Evolutionary conservation across 306 rosid species (phyloP), one percentile per base, ranked within the genome.

Genomic region (Morella rubra): DNA sequence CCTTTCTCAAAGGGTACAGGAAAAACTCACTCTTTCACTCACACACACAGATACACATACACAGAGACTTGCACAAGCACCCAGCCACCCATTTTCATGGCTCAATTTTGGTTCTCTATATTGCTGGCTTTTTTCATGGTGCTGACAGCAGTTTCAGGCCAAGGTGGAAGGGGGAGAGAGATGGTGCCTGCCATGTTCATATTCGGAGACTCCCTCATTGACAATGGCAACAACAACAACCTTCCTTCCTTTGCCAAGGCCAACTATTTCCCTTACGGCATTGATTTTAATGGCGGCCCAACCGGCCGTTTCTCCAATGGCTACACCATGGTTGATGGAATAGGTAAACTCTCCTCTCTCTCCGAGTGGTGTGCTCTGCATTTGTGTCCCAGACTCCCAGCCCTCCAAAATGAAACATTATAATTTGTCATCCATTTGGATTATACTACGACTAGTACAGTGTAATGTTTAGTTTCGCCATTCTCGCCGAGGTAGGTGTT

Each of bases 251-350:
- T 95, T 56, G 98, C 98, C 56, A 92, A 95, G 80, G 97, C 97
- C 47, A 95, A 95, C 83, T 95, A 92, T 77, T 86, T 79, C 42
- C 98, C 98, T 40, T 95, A 95, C 19, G 98, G 98, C 62, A 90
- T 95, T 16, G 98, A 95, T 78, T 95, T 95, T 86, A 81, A 79
- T 40, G 93, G 86, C 3, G 97, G 98, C 44, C 96, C 98, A 1
- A 92, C 96, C 44, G 97, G 98, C 65, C 91, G 98, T 49, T 95
- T 95, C 87, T 85, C 90, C 22, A 95, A 92, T 81, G 98, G 97
- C 68, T 95, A 85, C 84, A 95, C 96, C 76, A 79, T 92, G 59
- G 98, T 92, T 73, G 98, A 95, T 73, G 90, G 87, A 81, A 88
- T 95, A 73, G 93, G 93, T 72, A 3, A 20, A 42, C 44, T 24